A percentile compares a stretch with the other conserved stretches of the same genome.
These are phyloP conservation scores for Cinchona pubescens DNA, from an alignment of 257 asterid species.

Conservation along the genomic window DNA sequence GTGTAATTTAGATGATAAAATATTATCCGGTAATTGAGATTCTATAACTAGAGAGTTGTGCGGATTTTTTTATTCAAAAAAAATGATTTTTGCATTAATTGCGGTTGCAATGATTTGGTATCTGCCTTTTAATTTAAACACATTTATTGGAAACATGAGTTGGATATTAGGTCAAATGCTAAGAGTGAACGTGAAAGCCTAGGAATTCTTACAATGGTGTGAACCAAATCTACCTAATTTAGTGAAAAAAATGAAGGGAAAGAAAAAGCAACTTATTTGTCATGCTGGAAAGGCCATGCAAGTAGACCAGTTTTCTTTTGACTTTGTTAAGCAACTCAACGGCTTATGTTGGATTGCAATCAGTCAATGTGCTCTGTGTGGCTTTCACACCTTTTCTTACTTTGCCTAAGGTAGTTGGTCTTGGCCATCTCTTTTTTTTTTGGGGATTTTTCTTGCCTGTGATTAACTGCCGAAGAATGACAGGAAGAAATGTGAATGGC, in stretches of 20 bases:
- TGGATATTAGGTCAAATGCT: not conserved
- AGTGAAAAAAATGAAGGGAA: not conserved
- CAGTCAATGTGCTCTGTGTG: not conserved
- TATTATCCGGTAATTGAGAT: no score
- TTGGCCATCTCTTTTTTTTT: not conserved
- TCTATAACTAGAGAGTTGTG: no score
- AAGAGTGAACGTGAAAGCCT: not conserved
- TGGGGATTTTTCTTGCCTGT: not conserved
- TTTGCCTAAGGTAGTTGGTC: not conserved
- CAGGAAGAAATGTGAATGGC: not conserved
- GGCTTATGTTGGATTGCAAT: not conserved
- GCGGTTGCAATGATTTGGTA: conserved; percentile 3
- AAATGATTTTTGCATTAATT: no score
- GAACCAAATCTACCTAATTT: not conserved
- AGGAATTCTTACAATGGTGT: not conserved
- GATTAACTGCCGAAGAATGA: not conserved
- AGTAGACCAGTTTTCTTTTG: not conserved
- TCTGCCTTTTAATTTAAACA: not conserved
- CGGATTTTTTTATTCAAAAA: no score
- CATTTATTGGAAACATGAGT: not conserved
- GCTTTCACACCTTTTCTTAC: conserved; percentile 9
- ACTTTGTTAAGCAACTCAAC: not conserved
- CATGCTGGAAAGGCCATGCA: not conserved
- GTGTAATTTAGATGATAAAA: no score
- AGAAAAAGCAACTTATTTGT: not conserved